A percentile compares a stretch with the other conserved stretches of the same genome.
Evolutionary conservation across 306 rosid genomes (phyloP).

Genomic region (Prunus campanulata): DNA sequence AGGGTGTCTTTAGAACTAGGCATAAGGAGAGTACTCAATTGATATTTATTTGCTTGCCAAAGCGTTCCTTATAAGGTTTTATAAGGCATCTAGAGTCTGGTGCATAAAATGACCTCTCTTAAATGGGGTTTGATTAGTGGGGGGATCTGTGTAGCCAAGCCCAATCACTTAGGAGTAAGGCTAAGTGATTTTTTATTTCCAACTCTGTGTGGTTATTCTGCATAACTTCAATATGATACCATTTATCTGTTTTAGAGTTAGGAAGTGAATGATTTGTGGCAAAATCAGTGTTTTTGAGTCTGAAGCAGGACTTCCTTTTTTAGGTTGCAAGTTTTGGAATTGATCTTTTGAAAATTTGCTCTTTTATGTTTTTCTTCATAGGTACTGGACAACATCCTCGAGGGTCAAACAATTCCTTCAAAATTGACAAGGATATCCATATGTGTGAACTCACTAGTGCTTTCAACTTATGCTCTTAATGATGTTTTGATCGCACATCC

Average conservation of each 20-base stretch:
- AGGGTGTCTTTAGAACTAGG: background rate
- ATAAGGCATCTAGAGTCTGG: background rate
- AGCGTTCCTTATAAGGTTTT: slow-evolving; percentile 11
- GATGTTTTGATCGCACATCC: slow-evolving; percentile 83
- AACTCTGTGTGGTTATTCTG: background rate
- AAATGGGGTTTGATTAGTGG: background rate
- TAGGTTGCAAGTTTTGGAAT: background rate
- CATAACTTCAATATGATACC: background rate
- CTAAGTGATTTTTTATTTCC: no score
- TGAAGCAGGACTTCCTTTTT: background rate
- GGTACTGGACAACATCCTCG: slow-evolving; percentile 67
- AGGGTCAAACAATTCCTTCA: slow-evolving; percentile 53
- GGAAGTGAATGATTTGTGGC: background rate
- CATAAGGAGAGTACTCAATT: slow-evolving; percentile 3
- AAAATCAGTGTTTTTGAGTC: background rate
- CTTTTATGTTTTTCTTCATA: slow-evolving; percentile 25
- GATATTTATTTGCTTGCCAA: slow-evolving; percentile 4
- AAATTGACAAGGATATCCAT: slow-evolving; percentile 56
- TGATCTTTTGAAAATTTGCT: background rate
- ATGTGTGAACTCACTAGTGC: slow-evolving; percentile 43
- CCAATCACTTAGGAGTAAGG: no score
- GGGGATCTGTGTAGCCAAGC: no score
- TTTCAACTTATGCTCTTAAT: slow-evolving; percentile 73
- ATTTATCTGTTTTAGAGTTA: background rate
- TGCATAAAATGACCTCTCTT: background rate